Base-by-base conservation (phyloP, 2,329 filamentous ascomycete species). In the Huntiella decipiens region DNA sequence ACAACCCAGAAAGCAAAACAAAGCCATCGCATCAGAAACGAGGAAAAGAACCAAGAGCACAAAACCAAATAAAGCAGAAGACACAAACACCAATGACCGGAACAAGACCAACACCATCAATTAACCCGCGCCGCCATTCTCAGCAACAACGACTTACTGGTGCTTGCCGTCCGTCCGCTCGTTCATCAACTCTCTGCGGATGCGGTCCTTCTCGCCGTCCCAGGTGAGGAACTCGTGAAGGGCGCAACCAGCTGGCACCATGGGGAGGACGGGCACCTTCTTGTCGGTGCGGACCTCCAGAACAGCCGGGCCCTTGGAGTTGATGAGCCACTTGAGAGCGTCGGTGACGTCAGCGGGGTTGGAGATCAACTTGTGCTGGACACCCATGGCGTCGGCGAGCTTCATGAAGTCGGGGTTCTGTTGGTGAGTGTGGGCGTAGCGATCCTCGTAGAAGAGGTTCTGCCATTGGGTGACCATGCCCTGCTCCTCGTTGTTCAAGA, bases 391-490 rank as follows among this genome's bases (percentile, higher is more conserved):
- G 53, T 95, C 83, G 32, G 84, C 77, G 40, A 96, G 70, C 67
- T 91, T 94, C 64, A 88, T 82, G 60, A 94, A 94, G 58, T 93
- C 76, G 16, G 86, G 84, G 63, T 94, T 94, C 59, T 77, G 72
- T 64, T 92, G 85, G 61, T 93, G 86, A 0, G 86, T 93, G 61
- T 92, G 85, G 36, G 83, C 70, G 57, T 75, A 93, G 54, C 86
- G 75, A 60, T 93, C 84, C 60, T 92, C 79, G 67, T 91, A 94
- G 66, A 94, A 94, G 52, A 94, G 74, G 54, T 82, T 85, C 64
- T 94, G 86, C 86, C 86, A 94, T 66, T 94, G 86, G 2, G 85
- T 93, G 38, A 94, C 86, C 86, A 93, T 94, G 44, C 86, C 86
- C 65, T 93, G 86, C 63, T 94, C 86, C 62, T 93, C 86, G 63